A percentile compares a stretch with the other conserved stretches of the same genome.
phyloP scores from a whole-genome alignment of 1,284 basidiomycete species.

The Kalmanozyma brasiliensis region DNA sequence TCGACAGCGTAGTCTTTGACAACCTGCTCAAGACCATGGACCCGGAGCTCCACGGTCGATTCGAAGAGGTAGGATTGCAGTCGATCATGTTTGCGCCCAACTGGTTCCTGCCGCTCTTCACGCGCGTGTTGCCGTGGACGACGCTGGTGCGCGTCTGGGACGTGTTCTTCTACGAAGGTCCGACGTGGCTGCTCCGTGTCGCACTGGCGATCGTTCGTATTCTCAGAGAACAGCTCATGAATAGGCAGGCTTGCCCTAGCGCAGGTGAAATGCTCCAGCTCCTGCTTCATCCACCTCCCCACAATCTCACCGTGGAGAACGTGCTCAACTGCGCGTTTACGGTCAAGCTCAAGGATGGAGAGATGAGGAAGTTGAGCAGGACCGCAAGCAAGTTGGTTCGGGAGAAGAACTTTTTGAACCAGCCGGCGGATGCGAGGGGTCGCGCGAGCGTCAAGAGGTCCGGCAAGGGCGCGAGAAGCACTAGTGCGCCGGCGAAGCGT shows the following conservation, averaged over 20 bases:
- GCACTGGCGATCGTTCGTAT: constrained; percentile 79
- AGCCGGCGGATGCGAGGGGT: constrained; percentile 34
- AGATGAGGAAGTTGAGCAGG: constrained; percentile 75
- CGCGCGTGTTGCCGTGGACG: constrained; percentile 79
- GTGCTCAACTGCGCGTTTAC: constrained; percentile 75
- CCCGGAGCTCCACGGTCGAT: constrained; percentile 67
- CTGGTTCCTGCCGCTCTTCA: constrained; percentile 74
- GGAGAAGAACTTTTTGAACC: constrained; percentile 41
- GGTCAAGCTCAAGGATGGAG: constrained; percentile 83
- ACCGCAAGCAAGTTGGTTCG: constrained; percentile 60
- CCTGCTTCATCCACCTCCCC: constrained; percentile 72
- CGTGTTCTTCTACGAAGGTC: constrained; percentile 79
- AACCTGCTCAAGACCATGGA: constrained; percentile 79
- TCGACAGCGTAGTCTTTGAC: constrained; percentile 81
- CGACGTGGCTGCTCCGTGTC: constrained; percentile 82
- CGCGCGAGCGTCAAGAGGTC: constrained; percentile 4
- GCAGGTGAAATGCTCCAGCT: constrained; percentile 72
- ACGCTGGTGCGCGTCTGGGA: constrained; percentile 86
- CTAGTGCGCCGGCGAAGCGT: constrained; percentile 31
- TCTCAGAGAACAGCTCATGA: constrained; percentile 72
- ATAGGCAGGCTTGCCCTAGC: constrained; percentile 70
- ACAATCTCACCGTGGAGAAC: constrained; percentile 67
- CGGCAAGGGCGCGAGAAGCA: constrained; percentile 18
- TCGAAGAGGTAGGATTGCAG: constrained; percentile 56
- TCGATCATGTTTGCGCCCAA: constrained; percentile 62